Base-by-base conservation (phyloP, 225 moss, liverwort and hornwort species). In the Ulota crispa region DNA sequence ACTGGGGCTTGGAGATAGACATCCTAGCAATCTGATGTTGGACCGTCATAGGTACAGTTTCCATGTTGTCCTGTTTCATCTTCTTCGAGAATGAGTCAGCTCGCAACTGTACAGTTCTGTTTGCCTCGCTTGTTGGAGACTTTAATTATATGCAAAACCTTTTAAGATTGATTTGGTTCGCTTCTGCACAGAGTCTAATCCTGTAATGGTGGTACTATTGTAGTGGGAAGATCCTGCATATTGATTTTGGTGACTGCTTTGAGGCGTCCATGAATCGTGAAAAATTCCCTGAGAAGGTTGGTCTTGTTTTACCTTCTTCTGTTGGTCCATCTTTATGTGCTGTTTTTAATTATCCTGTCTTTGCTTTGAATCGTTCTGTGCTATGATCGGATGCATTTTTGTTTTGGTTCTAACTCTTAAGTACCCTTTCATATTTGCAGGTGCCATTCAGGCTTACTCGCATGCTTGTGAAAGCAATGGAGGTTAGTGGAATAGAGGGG, bases 391-490 rank as follows among this genome's bases (percentile, higher is more conserved):
- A 56, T 64, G 56, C n/a, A n/a, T 73, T 57, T 45, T 65, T 80
- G 7, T 81, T 21, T 36, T 74, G 26, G 32, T 74, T 78, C 77
- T 70, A 32, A 83, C 45, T 76, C 21, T 60, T 2, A 27, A 61
- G 13, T 86, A 68, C 26, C 37, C 42, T 23, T 81, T 43, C 32
- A 61, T 32, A 45, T 55, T 30, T 81, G 24, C 92, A 94, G 94
- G 99, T 99, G 32, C 99, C 99, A 59, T 99, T 99, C 74, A 90
- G 99, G 77, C 89, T 99, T 59, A 99, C 99, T 76, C 96, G 99
- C 12, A 99, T 99, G 99, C 92, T 99, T 79, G 99, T 96, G 84
- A 99, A 96, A 89, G 99, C 99, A 19, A 99, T 99, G 99, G 99
- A 99, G 81, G 96, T 99, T 36, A 99, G 99, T 76, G 99, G 96